Conservation (phyloP, 2,329 filamentous ascomycete genomes). For the Claviceps spartinae region DNA sequence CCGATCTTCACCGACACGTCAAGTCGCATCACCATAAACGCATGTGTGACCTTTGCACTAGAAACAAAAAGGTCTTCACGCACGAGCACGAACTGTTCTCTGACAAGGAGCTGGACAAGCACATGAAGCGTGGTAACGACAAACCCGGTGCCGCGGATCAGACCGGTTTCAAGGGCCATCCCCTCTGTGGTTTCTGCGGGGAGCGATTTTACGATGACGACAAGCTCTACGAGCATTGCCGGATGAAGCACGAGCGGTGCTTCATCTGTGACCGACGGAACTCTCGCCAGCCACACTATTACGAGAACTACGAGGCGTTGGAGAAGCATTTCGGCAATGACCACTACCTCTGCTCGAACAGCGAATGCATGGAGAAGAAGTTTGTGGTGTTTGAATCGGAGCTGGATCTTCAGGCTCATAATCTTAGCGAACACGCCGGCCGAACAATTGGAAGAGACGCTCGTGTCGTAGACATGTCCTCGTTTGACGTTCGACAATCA, state of each 20-base stretch:
- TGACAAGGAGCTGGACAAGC: constrained; percentile 63
- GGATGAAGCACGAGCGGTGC: constrained; percentile 87
- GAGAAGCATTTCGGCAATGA: constrained; percentile 79
- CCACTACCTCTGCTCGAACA: constrained; percentile 73
- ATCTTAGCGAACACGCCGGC: constrained; percentile 71
- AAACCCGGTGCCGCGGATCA: constrained; percentile 80
- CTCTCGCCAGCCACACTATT: constrained; percentile 73
- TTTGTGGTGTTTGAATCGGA: constrained; percentile 94
- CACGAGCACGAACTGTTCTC: constrained; percentile 94
- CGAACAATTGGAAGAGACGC: constrained; percentile 78
- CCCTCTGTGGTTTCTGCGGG: constrained; percentile 84
- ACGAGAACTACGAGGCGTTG: constrained; percentile 72
- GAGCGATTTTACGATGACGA: constrained; percentile 92
- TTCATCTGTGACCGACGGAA: constrained; percentile 75
- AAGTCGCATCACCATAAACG: constrained; percentile 69
- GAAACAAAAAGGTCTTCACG: constrained; percentile 96
- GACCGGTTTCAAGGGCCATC: constrained; percentile 92
- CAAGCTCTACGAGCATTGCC: constrained; percentile 85
- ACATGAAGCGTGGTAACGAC: constrained; percentile 86
- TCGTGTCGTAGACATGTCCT: constrained; percentile 71
- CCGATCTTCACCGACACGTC: constrained; percentile 58
- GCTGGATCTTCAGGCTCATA: constrained; percentile 88
- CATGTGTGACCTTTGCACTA: constrained; percentile 80
- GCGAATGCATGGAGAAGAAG: constrained; percentile 89
- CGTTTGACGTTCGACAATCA: constrained; percentile 64